A percentile compares a stretch with the other conserved stretches of the same genome.
phyloP scores from a whole-genome alignment of 108 stramenopile genomes.

The Chaetoceros tenuissimus region DNA sequence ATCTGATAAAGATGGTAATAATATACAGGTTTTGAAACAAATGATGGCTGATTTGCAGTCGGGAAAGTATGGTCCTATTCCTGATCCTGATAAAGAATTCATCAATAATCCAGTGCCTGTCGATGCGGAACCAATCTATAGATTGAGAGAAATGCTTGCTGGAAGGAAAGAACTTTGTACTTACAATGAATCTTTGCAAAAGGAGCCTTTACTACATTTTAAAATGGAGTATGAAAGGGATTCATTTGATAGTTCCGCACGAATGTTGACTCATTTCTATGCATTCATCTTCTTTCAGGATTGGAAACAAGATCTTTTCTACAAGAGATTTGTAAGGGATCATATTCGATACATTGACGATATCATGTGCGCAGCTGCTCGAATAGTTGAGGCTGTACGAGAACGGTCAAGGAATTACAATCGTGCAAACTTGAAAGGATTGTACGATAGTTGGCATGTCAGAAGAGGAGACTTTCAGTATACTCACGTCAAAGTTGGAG shows the following conservation, averaged over 20 bases:
- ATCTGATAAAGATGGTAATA: slow-evolving; percentile 32
- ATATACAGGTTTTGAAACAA: slow-evolving; percentile 35
- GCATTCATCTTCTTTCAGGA: slow-evolving; percentile 81
- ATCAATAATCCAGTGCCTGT: slow-evolving; percentile 46
- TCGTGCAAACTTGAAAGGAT: slow-evolving; percentile 32
- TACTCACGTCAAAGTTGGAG: slow-evolving; percentile 28
- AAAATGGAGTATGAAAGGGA: slow-evolving; percentile 42
- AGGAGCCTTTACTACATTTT: slow-evolving; percentile 62
- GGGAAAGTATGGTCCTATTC: slow-evolving; percentile 14
- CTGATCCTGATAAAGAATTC: slow-evolving; percentile 19
- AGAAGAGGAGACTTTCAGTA: slow-evolving; percentile 82
- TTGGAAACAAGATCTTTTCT: slow-evolving; percentile 68
- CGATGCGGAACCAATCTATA: slow-evolving; percentile 37
- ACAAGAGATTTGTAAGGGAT: slow-evolving; percentile 80
- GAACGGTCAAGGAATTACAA: slow-evolving; percentile 21
- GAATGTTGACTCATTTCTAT: slow-evolving; percentile 80
- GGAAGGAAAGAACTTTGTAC: slow-evolving; percentile 49
- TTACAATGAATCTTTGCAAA: slow-evolving; percentile 58
- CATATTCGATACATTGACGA: slow-evolving; percentile 80
- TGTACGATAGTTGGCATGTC: slow-evolving; percentile 78
- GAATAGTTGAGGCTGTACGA: slow-evolving; percentile 56
- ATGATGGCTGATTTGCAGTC: slow-evolving; percentile 22
- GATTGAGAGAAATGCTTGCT: slow-evolving; percentile 57
- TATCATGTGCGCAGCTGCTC: slow-evolving; percentile 81
- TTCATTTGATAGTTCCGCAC: slow-evolving; percentile 25